Conservation (phyloP, 345 rosid species). For the Aquilaria yunnanensis region DNA sequence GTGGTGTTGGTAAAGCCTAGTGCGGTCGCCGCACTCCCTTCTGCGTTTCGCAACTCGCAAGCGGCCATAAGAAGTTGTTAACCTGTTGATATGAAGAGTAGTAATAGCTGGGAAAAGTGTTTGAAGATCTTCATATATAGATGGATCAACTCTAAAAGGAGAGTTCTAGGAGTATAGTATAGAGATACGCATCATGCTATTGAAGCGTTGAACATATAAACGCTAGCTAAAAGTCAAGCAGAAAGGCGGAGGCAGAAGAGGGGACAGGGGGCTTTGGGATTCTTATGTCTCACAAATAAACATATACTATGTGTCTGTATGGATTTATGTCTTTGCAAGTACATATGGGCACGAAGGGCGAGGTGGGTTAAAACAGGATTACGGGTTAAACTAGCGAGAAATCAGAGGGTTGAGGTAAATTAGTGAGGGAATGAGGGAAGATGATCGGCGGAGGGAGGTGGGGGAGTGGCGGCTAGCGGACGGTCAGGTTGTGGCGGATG, state of each 20-base stretch:
- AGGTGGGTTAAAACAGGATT: no score
- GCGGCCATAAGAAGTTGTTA: constrained; percentile 40
- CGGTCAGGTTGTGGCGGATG: constrained; percentile 30
- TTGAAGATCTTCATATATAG: not conserved
- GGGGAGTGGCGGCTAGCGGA: constrained; percentile 41
- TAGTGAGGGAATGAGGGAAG: not conserved
- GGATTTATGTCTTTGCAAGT: constrained; percentile 13
- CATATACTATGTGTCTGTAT: not conserved
- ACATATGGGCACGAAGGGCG: not conserved
- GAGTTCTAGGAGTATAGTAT: not conserved
- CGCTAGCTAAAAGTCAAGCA: not conserved
- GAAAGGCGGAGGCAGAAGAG: constrained; percentile 36
- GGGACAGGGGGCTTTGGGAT: constrained; percentile 22
- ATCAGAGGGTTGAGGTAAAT: no score
- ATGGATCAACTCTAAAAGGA: not conserved
- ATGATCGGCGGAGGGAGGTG: constrained; percentile 13
- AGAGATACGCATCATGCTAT: no score
- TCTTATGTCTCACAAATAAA: not conserved
- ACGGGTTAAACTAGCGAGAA: no score
- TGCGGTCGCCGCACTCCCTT: constrained; percentile 7
- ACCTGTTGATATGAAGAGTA: not conserved
- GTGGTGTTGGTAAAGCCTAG: constrained; percentile 17
- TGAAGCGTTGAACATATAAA: no score
- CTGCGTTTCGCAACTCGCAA: constrained; percentile 29
- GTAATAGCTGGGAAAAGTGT: not conserved